Base-by-base conservation (phyloP, 2,329 filamentous ascomycete species). In the Ceratocystis variospora region DNA sequence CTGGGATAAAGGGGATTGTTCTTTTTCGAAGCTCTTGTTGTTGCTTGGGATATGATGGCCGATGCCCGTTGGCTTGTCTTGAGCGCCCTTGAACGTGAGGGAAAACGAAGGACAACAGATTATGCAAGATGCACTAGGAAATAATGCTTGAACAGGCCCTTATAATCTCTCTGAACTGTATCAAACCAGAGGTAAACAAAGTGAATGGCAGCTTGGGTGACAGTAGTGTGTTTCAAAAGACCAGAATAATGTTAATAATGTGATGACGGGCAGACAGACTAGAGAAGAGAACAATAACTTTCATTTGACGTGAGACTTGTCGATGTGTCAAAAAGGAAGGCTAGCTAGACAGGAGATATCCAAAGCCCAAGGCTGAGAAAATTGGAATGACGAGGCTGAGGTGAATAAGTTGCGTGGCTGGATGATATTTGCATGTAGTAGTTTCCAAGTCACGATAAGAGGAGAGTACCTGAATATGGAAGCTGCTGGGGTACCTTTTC, bases 201-300 rank as follows among this genome's bases (percentile, higher is more conserved):
- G 15, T 0, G 17, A 25, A 31, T 59, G 55, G 31, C 55, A 33
- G 48, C 48, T 25, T 59, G 55, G 8, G 55, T 59, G 55, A 59
- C 55, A 59, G 55, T 59, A 59, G 55, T 59, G 55, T 25, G 55
- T 37, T 59, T 59, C 17, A 59, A 59, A 59, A 59, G 28, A 41
- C 12, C 10, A n/a, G 55, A 59, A 59, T n/a, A 37, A 37, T 31
- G 28, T 17, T 7, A 25, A 28, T 25, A 19, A 53, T 41, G 37
- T 8, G 48, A 53, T 37, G 28, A 33, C 17, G 15, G 28, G 55
- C 7, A 59, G 17, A 37, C 6, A 59, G 17, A 37, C 6, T 33
- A 59, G 17, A 59, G 19, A 31, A 19, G 17, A 59, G 15, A 37
- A 33, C 15, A 59, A 19, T 19, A 19, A 10, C 8, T 15, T 59